Conservation (phyloP, 2,329 filamentous ascomycete species). For the Helicocarpus griseus region DNA sequence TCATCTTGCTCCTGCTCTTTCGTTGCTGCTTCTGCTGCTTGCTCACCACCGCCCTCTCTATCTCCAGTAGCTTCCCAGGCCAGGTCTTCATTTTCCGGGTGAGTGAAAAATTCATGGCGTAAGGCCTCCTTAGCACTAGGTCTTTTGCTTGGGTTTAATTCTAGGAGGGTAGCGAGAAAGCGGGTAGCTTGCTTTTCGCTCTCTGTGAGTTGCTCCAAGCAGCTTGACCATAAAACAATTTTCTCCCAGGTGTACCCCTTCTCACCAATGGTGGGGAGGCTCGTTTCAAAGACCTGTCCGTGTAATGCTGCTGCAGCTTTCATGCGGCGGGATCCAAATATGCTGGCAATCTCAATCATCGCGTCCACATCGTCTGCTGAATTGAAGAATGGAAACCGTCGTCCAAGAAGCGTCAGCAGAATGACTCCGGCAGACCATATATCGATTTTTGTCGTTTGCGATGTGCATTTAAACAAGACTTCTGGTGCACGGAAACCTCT, state of each 20-base stretch:
- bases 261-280: constrained; percentile 79
- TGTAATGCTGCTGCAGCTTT: constrained; percentile 71
- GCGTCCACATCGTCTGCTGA: constrained; percentile 96
- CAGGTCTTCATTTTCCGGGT: constrained; percentile 22
- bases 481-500: constrained; percentile 93
- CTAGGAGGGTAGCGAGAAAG: constrained; percentile 34
- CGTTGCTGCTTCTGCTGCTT: not conserved
- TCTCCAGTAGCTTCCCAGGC: constrained; percentile 8
- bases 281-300: constrained; percentile 85
- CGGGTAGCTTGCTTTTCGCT: constrained; percentile 38
- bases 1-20: not conserved
- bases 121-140: constrained; percentile 34
- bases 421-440: constrained; percentile 98
- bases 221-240: constrained; percentile 91
- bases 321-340: constrained; percentile 83
- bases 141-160: constrained; percentile 35
- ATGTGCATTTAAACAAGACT: constrained; percentile 92
- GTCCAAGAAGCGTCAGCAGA: constrained; percentile 82
- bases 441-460: constrained; percentile 88
- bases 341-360: constrained; percentile 92
- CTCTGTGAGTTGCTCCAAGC: constrained; percentile 51
- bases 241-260: constrained; percentile 82
- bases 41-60: not conserved
- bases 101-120: constrained; percentile 36
- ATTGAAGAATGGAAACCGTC: constrained; percentile 96